Conservation (phyloP, 106 monocot species). For the Posidonia australis region DNA sequence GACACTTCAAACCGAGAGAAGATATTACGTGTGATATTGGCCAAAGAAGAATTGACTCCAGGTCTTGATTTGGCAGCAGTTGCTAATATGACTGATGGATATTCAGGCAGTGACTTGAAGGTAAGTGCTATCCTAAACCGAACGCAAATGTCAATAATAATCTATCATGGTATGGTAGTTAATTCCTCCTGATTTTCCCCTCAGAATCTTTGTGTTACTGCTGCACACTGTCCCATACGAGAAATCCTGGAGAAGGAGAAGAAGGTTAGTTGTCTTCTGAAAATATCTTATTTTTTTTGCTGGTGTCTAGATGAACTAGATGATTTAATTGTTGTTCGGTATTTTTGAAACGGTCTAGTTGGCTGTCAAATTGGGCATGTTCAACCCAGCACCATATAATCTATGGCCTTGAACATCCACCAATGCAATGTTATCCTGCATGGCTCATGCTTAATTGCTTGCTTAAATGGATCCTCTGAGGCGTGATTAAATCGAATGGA, state of each 20-base stretch:
- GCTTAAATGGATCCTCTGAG: too few species aligned
- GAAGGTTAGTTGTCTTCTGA: constrained; percentile 32
- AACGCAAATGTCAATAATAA: background rate
- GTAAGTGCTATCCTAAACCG: constrained; percentile 11
- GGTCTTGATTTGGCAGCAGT: constrained; percentile 52
- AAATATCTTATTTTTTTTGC: background rate
- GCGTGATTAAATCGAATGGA: too few species aligned
- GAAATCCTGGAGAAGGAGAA: constrained; percentile 90
- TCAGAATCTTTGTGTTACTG: constrained; percentile 95
- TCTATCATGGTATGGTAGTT: background rate
- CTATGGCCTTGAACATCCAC: too few species aligned
- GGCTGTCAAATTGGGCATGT: background rate
- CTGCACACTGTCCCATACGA: constrained; percentile 92
- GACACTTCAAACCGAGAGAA: constrained; percentile 78
- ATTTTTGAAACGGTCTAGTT: background rate
- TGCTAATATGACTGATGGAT: constrained; percentile 93
- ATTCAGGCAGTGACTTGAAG: constrained; percentile 95
- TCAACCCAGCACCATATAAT: too few species aligned
- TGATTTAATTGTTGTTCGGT: background rate
- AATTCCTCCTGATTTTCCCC: background rate
- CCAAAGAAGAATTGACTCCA: constrained; percentile 67
- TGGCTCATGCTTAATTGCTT: too few species aligned
- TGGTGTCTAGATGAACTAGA: background rate
- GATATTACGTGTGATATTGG: constrained; percentile 75
- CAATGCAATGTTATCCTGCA: too few species aligned